Evolutionary conservation across 805 yeast species (phyloP).

Genomic region (Wickerhamomyces silvicola): DNA sequence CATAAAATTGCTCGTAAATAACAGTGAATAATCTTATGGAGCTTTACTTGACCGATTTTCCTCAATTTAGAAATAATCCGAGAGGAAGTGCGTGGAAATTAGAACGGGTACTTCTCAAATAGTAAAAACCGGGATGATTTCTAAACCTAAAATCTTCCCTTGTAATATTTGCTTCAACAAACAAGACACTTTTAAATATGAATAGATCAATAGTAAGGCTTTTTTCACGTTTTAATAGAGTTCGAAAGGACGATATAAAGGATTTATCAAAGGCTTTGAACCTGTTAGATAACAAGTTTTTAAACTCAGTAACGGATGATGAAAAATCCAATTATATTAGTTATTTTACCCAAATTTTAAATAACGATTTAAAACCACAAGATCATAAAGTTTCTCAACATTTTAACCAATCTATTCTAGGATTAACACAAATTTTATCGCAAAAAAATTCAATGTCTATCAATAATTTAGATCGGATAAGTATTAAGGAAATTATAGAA

Average conservation of each 20-base stretch:
- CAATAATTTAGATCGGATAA: constrained; percentile 3
- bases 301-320: no score
- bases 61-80: constrained; percentile 6
- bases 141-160: no score
- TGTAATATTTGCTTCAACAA: no score
- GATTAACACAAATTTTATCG: constrained; percentile 8
- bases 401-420: constrained; percentile 14
- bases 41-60: no score
- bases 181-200: no score
- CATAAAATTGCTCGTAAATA: not conserved
- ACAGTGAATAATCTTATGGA: no score
- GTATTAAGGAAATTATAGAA: constrained; percentile 3
- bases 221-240: no score
- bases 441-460: constrained; percentile 1
- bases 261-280: constrained; percentile 13
- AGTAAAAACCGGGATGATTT: no score
- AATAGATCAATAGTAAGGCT: no score
- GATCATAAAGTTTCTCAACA: constrained; percentile 1
- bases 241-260: constrained; percentile 5
- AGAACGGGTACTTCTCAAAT: no score
- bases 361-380: not conserved
- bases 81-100: constrained; percentile 10
- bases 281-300: no score
- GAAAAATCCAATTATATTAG: no score
- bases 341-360: not conserved